Evolutionary conservation across 2,329 filamentous ascomycete genomes (phyloP).

Genomic region (Arthroderma uncinatum): DNA sequence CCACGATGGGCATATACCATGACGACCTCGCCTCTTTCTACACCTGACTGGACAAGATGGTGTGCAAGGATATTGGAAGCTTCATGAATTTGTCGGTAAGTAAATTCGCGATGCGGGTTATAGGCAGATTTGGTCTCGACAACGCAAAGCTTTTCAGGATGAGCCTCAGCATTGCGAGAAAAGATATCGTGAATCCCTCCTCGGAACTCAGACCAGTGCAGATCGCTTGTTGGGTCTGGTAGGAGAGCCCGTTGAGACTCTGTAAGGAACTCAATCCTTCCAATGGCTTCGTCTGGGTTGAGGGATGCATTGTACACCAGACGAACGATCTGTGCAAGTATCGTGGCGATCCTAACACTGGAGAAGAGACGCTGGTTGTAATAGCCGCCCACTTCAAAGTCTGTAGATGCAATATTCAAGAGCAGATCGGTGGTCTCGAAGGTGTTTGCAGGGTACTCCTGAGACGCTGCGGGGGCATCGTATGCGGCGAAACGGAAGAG

Average conservation of each 20-base stretch:
- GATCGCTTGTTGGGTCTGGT: conserved; percentile 35
- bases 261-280: conserved; percentile 32
- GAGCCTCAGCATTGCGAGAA: conserved; percentile 41
- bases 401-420: conserved; percentile 26
- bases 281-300: conserved; percentile 32
- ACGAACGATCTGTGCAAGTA: conserved; percentile 34
- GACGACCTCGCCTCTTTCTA: conserved; percentile 72
- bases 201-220: conserved; percentile 37
- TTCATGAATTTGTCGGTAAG: conserved; percentile 77
- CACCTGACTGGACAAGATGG: conserved; percentile 61
- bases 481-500: conserved; percentile 41
- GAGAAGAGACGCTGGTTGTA: conserved; percentile 39
- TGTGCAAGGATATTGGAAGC: conserved; percentile 70
- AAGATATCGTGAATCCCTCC: conserved; percentile 22
- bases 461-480: conserved; percentile 33
- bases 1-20: conserved; percentile 83
- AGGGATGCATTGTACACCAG: conserved; percentile 33
- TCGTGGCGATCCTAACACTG: conserved; percentile 33
- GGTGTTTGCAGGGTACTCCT: conserved; percentile 33
- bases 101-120: conserved; percentile 56
- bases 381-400: conserved; percentile 29
- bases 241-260: conserved; percentile 18
- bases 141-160: conserved; percentile 59
- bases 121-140: conserved; percentile 48
- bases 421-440: conserved; percentile 36